Base-by-base conservation (phyloP, 2,329 filamentous ascomycete genomes). In the Aspergillus piperis region DNA sequence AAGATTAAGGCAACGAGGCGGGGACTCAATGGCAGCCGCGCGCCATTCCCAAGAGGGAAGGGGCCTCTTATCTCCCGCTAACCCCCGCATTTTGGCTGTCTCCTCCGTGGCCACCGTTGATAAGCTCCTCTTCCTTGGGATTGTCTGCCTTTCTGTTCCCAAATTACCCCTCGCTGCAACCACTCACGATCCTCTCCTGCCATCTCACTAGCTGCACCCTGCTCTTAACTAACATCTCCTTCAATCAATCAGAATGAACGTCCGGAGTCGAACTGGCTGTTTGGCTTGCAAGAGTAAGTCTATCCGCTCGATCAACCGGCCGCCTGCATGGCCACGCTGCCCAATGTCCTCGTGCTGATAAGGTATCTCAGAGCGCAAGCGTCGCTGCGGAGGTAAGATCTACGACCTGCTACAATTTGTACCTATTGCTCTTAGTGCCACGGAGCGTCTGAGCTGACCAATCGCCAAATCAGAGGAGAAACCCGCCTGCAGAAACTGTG, bases 311-410 rank as follows among this genome's bases (percentile, higher is more conserved):
- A 15, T 49, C 15, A 23, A 6, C 2, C 23, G 44, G 23, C 44
- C 13, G 44, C 44, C 32, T 36, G 32, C 44, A 49, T 27, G 13
- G 19, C 15, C 50, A 15, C 32, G 32, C 36, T 15, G 15, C 25
- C 32, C 27, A 36, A 25, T n/a, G 13, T 23, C 7, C 13, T 30
- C 21, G 3, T 25, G 32, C 32, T 39, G 51, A 38, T 54, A 42
- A 54, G 32, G 8, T 25, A 27, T 30, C 36, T 15, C 21, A 54
- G 51, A 54, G 39, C 52, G 52, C 17, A 54, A 54, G 38, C 52
- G 52, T 30, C 52, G 52, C n/a, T 54, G 52, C 10, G 52, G 52
- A 42, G 52, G 52, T 54, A 25, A 27, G 52, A 42, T 44, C 38
- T 32, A 42, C 23, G 32, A 15, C 27, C 23, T 25, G 25, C 27